A percentile compares a stretch with the other conserved stretches of the same genome.
Evolutionary conservation across 1,284 basidiomycete species (phyloP).

Genomic region (Boletellus deceptivus): DNA sequence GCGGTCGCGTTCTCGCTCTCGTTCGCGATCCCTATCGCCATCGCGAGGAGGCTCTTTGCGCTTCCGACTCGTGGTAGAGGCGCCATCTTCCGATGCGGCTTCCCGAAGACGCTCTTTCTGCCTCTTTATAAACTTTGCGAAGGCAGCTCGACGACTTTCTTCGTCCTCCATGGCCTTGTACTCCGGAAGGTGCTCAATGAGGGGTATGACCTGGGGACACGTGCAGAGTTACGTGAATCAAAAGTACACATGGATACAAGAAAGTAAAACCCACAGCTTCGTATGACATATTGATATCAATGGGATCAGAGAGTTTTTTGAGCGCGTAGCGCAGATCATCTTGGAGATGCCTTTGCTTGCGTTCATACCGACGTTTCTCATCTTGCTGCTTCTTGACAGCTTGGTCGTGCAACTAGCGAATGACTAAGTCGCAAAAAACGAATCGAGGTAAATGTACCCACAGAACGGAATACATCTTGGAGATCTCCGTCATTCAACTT

Average conservation of each 20-base stretch:
- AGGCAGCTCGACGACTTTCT: constrained; percentile 75
- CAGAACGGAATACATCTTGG: constrained; percentile 62
- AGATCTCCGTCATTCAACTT: constrained; percentile 54
- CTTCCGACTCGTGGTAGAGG: constrained; percentile 69
- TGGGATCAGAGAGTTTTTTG: constrained; percentile 80
- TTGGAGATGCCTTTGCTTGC: constrained; percentile 82
- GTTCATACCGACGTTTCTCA: constrained; percentile 78
- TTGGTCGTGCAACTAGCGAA: constrained; percentile 61
- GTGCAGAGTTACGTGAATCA: not conserved
- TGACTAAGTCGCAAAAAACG: constrained; percentile 7
- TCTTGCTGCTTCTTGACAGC: constrained; percentile 76
- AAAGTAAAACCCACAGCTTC: constrained; percentile 60
- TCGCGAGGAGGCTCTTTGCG: constrained; percentile 69
- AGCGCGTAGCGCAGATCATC: constrained; percentile 96
- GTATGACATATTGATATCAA: constrained; percentile 72
- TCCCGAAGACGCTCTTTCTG: constrained; percentile 86
- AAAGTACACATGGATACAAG: not conserved
- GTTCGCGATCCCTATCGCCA: constrained; percentile 37
- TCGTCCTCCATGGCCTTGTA: constrained; percentile 83
- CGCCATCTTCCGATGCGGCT: constrained; percentile 74
- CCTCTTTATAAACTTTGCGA: constrained; percentile 81
- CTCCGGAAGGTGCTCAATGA: constrained; percentile 79
- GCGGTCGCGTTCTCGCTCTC: constrained; percentile 41
- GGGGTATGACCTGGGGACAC: constrained; percentile 56
- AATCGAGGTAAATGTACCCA: constrained; percentile 38